Base-by-base conservation (phyloP, 208 protist species). In the Trypanosoma platydactyli region DNA sequence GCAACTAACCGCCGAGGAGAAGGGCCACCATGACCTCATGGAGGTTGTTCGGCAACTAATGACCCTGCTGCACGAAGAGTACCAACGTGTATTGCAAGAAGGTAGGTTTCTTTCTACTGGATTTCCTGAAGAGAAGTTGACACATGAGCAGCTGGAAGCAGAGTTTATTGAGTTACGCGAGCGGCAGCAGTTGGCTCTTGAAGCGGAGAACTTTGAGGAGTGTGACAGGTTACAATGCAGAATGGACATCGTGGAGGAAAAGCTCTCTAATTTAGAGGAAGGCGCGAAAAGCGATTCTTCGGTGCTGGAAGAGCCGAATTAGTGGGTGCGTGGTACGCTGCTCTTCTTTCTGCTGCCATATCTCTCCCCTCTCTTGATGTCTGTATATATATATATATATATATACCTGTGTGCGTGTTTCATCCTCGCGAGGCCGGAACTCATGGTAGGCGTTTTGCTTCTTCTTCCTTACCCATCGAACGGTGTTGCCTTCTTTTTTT, bases 21-120 rank as follows among this genome's bases (percentile, higher is more conserved):
- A 55, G 18, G 29, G 35, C 27, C n/a, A 13, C 9, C 46, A 64
- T 50, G 55, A 64, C 3, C 56, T 71, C 27, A 25, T 27, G 16
- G 49, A 62, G 20, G 65, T 56, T 3, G 46, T 55, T 33, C 42
- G 41, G 20, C 20, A 9, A 5, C 55, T 71, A n/a, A 29, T 64
- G 13, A 15, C 33, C 3, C 56, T 58, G 49, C 53, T 73, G 45
- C 30, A 49, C n/a, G 40, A 73, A n/a, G 68, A 73, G 45, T 56
- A 27, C 44, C 12, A 38, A 18, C 42, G 20, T 24, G 54, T 40
- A 7, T 38, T 35, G 22, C 15, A 58, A 0, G n/a, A 13, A 12
- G 35, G 62, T 4, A 13, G 33, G 18, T 20, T 59, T 22, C n/a
- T n/a, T n/a, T n/a, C n/a, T n/a, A n/a, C n/a, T n/a, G n/a, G n/a